phyloP scores from a whole-genome alignment of 257 asterid genomes.

The Leptodermis oblonga region DNA sequence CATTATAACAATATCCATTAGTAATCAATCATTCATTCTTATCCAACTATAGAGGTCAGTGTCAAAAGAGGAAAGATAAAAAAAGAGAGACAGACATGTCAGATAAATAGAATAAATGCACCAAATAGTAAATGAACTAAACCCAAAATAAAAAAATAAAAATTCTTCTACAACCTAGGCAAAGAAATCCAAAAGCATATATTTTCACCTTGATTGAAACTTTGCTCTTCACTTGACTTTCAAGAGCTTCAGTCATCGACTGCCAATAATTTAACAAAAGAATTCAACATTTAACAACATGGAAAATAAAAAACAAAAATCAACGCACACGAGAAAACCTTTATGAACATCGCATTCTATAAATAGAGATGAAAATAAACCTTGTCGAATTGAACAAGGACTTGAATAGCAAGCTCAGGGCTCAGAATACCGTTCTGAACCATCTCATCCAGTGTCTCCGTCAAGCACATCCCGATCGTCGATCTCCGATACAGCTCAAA shows the following conservation, averaged over 20 bases:
- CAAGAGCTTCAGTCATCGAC: slow-evolving; percentile 89
- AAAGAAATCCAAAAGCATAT: not conserved
- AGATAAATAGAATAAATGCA: not conserved
- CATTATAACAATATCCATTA: not conserved
- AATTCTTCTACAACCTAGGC: not conserved
- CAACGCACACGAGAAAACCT: not conserved
- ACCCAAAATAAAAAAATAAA: not conserved
- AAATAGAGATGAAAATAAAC: slow-evolving; percentile 23
- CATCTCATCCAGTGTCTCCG: slow-evolving; percentile 90
- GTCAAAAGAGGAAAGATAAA: too few species aligned
- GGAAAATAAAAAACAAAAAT: not conserved
- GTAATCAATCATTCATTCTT: not conserved
- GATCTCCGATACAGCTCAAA: slow-evolving; percentile 89
- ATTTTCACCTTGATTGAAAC: slow-evolving; percentile 60
- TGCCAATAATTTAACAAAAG: slow-evolving; percentile 26
- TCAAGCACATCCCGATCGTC: slow-evolving; percentile 86
- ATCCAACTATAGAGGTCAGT: not conserved
- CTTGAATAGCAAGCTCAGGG: slow-evolving; percentile 91
- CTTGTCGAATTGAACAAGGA: slow-evolving; percentile 95
- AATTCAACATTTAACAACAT: slow-evolving; percentile 8
- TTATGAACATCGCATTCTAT: not conserved
- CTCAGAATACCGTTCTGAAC: slow-evolving; percentile 62
- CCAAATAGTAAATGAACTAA: too few species aligned
- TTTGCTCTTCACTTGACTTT: slow-evolving; percentile 71
- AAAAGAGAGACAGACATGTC: not conserved